Evolutionary conservation across 129 eudicot genomes (phyloP).

Genomic region (Artemisia argyi): DNA sequence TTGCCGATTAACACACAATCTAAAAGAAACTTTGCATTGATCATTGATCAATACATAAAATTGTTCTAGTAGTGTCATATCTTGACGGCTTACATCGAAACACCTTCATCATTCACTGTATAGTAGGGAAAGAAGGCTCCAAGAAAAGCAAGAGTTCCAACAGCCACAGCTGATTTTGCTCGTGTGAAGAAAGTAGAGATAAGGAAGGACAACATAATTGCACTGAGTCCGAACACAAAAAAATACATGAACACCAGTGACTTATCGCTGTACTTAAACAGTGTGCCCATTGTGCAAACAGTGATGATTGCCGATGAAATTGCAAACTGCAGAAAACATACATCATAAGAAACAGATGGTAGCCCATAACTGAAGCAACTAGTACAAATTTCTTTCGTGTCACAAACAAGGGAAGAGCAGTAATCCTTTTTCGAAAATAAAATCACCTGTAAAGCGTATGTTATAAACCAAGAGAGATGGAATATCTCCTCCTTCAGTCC

Average conservation of each 20-base stretch:
- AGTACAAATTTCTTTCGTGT: neutral
- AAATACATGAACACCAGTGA: slow-evolving; percentile 91
- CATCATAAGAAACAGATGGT: slow-evolving; percentile 18
- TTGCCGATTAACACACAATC: slow-evolving; percentile 11
- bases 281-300: slow-evolving; percentile 83
- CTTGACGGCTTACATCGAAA: slow-evolving; percentile 63
- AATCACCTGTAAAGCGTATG: slow-evolving; percentile 88
- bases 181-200: slow-evolving; percentile 93
- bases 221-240: slow-evolving; percentile 93
- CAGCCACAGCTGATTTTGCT: slow-evolving; percentile 99
- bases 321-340: slow-evolving; percentile 74
- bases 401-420: slow-evolving; percentile 10
- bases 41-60: neutral
- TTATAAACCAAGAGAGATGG: slow-evolving; percentile 88
- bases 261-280: slow-evolving; percentile 92
- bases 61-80: slow-evolving; percentile 2
- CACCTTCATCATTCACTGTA: slow-evolving; percentile 81
- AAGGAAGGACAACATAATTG: slow-evolving; percentile 82
- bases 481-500: slow-evolving; percentile 90
- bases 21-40: slow-evolving; percentile 5
- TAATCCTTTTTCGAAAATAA: neutral
- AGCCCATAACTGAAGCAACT: neutral
- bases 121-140: slow-evolving; percentile 98
- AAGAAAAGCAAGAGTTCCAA: slow-evolving; percentile 95
- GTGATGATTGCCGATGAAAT: slow-evolving; percentile 83